Evolutionary conservation across 2,329 filamentous ascomycete species (phyloP), one percentile per base, ranked within the genome.

Genomic region (Curvularia sp.): DNA sequence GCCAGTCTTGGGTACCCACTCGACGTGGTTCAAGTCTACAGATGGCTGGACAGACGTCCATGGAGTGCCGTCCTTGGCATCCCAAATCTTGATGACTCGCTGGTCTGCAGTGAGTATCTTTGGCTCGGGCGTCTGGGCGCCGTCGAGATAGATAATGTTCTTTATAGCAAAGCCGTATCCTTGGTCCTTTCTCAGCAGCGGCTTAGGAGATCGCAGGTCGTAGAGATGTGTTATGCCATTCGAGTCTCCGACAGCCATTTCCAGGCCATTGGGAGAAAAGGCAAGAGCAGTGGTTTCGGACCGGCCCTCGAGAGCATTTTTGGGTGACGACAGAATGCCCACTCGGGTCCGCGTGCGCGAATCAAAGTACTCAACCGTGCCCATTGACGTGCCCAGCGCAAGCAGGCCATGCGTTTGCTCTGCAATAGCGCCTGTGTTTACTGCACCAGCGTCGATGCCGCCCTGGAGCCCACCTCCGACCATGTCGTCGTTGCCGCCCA

Each of bases 291-390:
- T 97, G 45, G 97, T 88, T 72, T 92, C 90, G 7, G 83, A 77
- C 53, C 81, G 77, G 39, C 81, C 55, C 67, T 75, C 55, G 23
- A 74, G 70, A 5, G 70, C 64, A 45, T 75, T 70, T n/a, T 71
- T 69, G 5, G 75, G 84, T 1, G 82, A 85, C 12, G 89, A 84
- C 1, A 99, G 81, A 18, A 94, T 84, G 15, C 92, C 93, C 10
- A 94, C 90, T 56, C 92, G 85, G 53, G 89, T 89, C 73, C 92
- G 89, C 28, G 91, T 93, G 59, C 95, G 86, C 1, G 93, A 86
- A 74, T 99, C 95, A 92, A 93, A 99, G 72, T 98, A 94, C 74
- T 99, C 95, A 25, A 98, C 92, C 0, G 94, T 97, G n/a, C 95
- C 94, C 55, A 95, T 81, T 2, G 92, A 93, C 1, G 95, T 99